A percentile compares a stretch with the other conserved stretches of the same genome.
Evolutionary conservation across 2,329 filamentous ascomycete species (phyloP).

Genomic region (Sarocladium brachiariae): DNA sequence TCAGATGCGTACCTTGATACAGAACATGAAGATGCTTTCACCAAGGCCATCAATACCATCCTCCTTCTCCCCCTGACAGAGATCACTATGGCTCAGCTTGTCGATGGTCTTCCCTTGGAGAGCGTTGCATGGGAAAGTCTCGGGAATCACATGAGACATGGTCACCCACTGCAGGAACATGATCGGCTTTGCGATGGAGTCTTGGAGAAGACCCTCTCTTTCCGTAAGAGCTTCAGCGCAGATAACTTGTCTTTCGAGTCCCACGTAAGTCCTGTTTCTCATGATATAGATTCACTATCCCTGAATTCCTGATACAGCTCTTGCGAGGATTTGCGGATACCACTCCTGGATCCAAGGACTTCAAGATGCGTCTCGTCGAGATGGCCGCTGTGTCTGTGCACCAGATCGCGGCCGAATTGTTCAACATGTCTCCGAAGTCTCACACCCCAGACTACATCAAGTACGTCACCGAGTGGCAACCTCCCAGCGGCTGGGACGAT

Average conservation of each 20-base stretch:
- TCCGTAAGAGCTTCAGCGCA: not conserved
- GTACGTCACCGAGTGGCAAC: conserved; percentile 2
- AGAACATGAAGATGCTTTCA: not conserved
- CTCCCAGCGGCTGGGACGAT: not conserved
- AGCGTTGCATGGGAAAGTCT: not conserved
- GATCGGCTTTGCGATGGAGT: conserved; percentile 4
- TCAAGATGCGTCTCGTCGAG: conserved; percentile 5
- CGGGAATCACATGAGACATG: not conserved
- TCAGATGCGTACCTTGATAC: not conserved
- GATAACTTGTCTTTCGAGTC: not conserved
- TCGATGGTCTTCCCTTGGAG: not conserved
- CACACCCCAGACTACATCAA: not conserved
- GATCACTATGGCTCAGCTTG: conserved; percentile 6
- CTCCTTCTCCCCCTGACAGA: not conserved
- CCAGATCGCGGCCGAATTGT: conserved; percentile 1
- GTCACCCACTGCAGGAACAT: not conserved
- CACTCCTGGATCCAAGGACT: not conserved
- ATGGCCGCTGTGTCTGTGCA: conserved; percentile 4
- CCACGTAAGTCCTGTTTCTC: not conserved
- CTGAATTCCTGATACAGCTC: not conserved
- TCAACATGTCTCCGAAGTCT: not conserved
- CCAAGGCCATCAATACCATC: not conserved
- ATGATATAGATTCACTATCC: not conserved
- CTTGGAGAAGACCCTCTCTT: not conserved
- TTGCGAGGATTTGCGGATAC: not conserved